Evolutionary conservation across 805 yeast species (phyloP), one percentile per base, ranked within the genome.

Genomic region (Ogataea nonfermentans): DNA sequence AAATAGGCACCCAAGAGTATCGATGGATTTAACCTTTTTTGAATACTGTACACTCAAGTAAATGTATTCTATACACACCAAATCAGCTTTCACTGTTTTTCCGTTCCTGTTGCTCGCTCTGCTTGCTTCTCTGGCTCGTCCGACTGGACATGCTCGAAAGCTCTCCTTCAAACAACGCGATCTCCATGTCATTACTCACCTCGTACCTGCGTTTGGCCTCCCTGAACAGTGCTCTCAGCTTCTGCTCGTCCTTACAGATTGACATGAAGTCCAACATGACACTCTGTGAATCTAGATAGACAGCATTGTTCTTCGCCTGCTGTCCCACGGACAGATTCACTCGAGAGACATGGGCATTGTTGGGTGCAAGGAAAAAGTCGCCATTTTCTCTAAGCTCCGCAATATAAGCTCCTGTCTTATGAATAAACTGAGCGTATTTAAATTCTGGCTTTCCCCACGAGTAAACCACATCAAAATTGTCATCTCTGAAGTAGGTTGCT

Each of bases 381-480:
- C 95, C 93, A 49, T 78, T 80, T 27, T 79, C 86, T 48, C 90
- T 69, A 23, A 91, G 69, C 61, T 91, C 97, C 2, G 93, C 95
- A 39, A 93, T 78, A 53, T 90, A 87, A 1, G 86, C 81, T 2
- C 99, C 99, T 0, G 95, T 79, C 43, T 71, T 74, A 59, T 93
- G 99, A 35, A 93, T 82, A 56, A 84, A 95, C 61, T 93, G 99
- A 1, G 87, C 88, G 60, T 77, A 84, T 53, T 81, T 78, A 66
- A 85, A 89, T 24, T 68, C 69, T 2, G 96, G 95, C 41, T 71
- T 76, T 2, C 98, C 98, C 98, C 98, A 91, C 13, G 95, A 84
- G 60, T 89, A 91, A 12, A 70, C 57, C 14, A 90, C 81, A 31
- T 86, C 89, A 51, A 85, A 76, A 16, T 67, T 43, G 36, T 59